phyloP scores from a whole-genome alignment of 2,329 filamentous ascomycete genomes.

The Fonsecaea multimorphosa region DNA sequence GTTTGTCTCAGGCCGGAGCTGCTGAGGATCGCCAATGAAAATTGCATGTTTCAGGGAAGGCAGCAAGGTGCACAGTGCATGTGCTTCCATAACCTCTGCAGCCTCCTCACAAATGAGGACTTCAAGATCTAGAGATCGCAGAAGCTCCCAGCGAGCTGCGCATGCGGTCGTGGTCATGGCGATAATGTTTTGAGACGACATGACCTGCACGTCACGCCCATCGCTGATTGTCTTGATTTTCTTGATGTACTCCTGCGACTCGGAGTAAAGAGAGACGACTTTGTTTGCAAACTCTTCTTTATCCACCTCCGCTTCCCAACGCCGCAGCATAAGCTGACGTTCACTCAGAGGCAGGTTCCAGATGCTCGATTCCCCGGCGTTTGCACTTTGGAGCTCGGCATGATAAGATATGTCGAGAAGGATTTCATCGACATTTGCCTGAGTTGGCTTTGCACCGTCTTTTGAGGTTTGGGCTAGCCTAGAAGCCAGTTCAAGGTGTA shows the following conservation, averaged over 20 bases:
- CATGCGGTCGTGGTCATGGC: conserved; percentile 44
- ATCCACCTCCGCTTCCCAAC: conserved; percentile 36
- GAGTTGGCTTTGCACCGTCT: background rate
- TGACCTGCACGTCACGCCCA: conserved; percentile 35
- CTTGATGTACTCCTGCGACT: conserved; percentile 22
- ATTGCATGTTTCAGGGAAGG: conserved; percentile 67
- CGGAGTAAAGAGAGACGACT: conserved; percentile 24
- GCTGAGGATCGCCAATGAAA: conserved; percentile 50
- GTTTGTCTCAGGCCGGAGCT: conserved; percentile 42
- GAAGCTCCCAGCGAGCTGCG: conserved; percentile 38
- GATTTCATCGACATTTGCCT: conserved; percentile 20
- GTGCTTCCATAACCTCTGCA: conserved; percentile 70
- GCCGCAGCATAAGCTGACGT: conserved; percentile 29
- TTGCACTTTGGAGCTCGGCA: conserved; percentile 20
- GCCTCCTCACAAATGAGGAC: conserved; percentile 71
- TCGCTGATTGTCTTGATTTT: conserved; percentile 36
- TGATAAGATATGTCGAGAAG: conserved; percentile 29
- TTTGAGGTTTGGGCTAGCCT: conserved; percentile 18
- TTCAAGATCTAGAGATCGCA: conserved; percentile 37
- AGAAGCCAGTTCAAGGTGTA: conserved; percentile 39
- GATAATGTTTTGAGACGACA: conserved; percentile 40
- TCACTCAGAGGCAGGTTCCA: conserved; percentile 33
- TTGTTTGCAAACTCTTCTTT: conserved; percentile 23
- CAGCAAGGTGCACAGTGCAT: conserved; percentile 64
- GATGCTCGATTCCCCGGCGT: conserved; percentile 29